Evolutionary conservation across 306 rosid species (phyloP).

Genomic region (Fagus sylvatica): DNA sequence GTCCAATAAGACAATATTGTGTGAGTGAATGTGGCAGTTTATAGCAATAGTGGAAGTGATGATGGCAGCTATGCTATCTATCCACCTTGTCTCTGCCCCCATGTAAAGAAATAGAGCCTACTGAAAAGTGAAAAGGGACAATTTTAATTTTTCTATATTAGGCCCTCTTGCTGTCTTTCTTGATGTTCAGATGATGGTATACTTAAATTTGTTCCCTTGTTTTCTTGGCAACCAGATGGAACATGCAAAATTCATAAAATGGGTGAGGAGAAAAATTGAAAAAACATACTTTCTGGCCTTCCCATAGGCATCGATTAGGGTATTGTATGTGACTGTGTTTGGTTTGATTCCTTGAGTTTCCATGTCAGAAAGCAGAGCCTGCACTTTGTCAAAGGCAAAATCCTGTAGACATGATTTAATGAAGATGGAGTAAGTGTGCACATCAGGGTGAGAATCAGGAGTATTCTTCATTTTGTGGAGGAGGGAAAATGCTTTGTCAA

Average conservation of each 20-base stretch:
- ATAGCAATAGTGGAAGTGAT: neutral
- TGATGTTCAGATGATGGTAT: constrained; percentile 5
- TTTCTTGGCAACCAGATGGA: constrained; percentile 37
- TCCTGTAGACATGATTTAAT: constrained; percentile 83
- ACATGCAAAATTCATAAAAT: constrained; percentile 19
- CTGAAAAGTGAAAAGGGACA: neutral
- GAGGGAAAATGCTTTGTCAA: constrained; percentile 76
- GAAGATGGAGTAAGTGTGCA: constrained; percentile 85
- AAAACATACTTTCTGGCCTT: constrained; percentile 72
- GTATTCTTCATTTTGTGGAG: constrained; percentile 76
- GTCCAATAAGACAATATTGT: constrained; percentile 1
- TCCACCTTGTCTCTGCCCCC: constrained; percentile 7
- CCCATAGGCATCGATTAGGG: constrained; percentile 86
- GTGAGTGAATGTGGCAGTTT: constrained; percentile 2
- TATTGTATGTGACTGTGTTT: constrained; percentile 78
- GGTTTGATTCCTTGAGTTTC: constrained; percentile 66
- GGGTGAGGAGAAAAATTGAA: constrained; percentile 22
- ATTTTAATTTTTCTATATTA: neutral
- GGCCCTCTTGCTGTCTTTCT: constrained; percentile 7
- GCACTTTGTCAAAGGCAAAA: constrained; percentile 74
- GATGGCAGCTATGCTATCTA: neutral
- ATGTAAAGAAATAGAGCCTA: constrained; percentile 9
- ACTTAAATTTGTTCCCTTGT: constrained; percentile 12
- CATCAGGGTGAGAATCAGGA: constrained; percentile 78
- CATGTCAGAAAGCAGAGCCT: constrained; percentile 77